Conservation (phyloP, 1,139 yeast species). For the Yarrowia galli region DNA sequence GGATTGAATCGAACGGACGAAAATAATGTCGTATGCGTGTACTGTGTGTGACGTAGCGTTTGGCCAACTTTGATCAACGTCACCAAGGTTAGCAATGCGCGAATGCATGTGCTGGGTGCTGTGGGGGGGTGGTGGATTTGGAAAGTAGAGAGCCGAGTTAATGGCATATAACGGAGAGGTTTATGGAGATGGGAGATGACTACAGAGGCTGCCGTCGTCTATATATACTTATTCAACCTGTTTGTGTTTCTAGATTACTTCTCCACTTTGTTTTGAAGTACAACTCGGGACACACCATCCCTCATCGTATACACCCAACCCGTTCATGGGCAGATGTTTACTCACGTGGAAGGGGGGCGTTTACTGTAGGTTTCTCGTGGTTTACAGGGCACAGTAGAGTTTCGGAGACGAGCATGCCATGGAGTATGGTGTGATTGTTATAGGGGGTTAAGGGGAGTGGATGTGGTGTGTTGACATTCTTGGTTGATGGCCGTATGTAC, state of each 20-base stretch:
- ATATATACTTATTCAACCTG: neutral
- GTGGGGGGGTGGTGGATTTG: constrained; percentile 26
- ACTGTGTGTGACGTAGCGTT: constrained; percentile 37
- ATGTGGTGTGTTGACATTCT: too few species aligned
- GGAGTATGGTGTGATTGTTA: neutral
- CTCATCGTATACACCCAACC: neutral
- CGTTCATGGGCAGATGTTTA: constrained; percentile 14
- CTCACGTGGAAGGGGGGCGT: constrained; percentile 33
- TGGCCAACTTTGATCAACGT: constrained; percentile 35
- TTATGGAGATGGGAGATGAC: too few species aligned
- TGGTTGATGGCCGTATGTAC: too few species aligned
- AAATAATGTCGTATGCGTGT: constrained; percentile 31
- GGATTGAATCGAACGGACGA: constrained; percentile 22
- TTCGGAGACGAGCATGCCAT: constrained; percentile 2
- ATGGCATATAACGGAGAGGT: neutral
- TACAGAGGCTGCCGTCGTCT: too few species aligned
- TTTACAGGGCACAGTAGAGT: constrained; percentile 14
- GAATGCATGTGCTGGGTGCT: constrained; percentile 14
- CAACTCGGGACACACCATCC: neutral
- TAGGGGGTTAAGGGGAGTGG: neutral
- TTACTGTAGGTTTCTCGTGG: neutral
- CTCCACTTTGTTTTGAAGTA: too few species aligned
- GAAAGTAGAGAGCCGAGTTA: neutral
- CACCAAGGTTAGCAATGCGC: constrained; percentile 28
- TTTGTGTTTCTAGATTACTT: neutral